phyloP scores from a whole-genome alignment of 345 rosid species.

The Eutrema yunnanense region DNA sequence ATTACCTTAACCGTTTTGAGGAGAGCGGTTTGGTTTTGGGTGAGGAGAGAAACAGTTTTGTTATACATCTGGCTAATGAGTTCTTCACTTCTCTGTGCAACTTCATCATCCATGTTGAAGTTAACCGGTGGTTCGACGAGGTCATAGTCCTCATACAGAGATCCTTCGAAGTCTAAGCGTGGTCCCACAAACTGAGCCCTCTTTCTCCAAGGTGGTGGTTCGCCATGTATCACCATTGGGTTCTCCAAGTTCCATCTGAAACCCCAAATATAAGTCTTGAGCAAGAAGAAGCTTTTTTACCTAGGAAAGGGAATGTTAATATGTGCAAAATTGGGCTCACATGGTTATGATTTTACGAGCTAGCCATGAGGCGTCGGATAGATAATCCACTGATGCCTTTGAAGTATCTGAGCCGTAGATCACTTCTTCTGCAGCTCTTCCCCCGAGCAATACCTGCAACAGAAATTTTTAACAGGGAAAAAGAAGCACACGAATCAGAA shows the following conservation, averaged over 20 bases:
- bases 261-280: background rate
- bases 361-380: constrained; percentile 94
- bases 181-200: constrained; percentile 73
- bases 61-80: constrained; percentile 53
- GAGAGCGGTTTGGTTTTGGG: constrained; percentile 69
- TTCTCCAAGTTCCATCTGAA: constrained; percentile 92
- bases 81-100: constrained; percentile 66
- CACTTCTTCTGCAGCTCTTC: constrained; percentile 94
- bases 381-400: constrained; percentile 71
- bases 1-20: constrained; percentile 78
- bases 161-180: constrained; percentile 86
- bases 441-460: constrained; percentile 73
- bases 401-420: constrained; percentile 89
- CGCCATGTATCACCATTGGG: constrained; percentile 91
- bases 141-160: constrained; percentile 71
- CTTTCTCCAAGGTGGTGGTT: constrained; percentile 91
- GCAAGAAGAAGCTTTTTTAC: background rate
- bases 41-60: constrained; percentile 60
- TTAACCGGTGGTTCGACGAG: constrained; percentile 73
- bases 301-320: background rate
- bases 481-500: background rate
- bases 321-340: constrained; percentile 30
- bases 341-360: constrained; percentile 86
- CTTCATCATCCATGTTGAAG: constrained; percentile 81
- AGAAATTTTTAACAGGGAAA: background rate